A percentile compares a stretch with the other conserved stretches of the same genome.
Conservation (phyloP, 768 basidiomycete genomes). For the Agaricus sinodeliciosus region DNA sequence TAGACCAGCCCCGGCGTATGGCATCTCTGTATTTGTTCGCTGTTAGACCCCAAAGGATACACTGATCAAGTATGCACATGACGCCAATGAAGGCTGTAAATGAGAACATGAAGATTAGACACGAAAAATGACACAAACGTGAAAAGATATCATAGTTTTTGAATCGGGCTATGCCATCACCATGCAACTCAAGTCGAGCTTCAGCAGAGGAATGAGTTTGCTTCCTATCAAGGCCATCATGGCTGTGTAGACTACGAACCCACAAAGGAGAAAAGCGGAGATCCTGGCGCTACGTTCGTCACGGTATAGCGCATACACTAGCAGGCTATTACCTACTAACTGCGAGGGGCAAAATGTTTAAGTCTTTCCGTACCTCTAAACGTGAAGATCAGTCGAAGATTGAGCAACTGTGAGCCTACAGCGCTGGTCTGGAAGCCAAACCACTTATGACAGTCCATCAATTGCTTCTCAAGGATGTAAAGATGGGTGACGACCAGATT, state of each 20-base stretch:
- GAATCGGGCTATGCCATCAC: background rate
- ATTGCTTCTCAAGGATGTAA: background rate
- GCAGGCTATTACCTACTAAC: background rate
- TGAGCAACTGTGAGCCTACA: background rate
- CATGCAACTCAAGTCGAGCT: background rate
- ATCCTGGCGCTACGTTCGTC: background rate
- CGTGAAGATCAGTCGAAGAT: background rate
- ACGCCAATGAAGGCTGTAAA: background rate
- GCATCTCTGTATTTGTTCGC: background rate
- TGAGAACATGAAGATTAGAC: background rate
- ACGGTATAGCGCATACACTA: slow-evolving; percentile 2
- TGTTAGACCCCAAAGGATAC: background rate
- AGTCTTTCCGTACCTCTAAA: background rate
- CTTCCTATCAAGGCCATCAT: background rate
- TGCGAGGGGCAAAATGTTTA: background rate
- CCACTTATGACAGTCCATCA: background rate
- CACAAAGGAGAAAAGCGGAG: background rate
- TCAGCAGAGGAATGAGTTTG: background rate
- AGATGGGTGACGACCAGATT: background rate
- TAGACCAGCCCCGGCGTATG: background rate
- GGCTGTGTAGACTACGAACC: background rate
- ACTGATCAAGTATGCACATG: background rate
- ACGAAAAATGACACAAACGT: background rate
- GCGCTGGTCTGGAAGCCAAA: background rate
- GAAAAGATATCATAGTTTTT: background rate